Evolutionary conservation across 257 asterid genomes (phyloP).

Genomic region (Ocimum tenuiflorum): DNA sequence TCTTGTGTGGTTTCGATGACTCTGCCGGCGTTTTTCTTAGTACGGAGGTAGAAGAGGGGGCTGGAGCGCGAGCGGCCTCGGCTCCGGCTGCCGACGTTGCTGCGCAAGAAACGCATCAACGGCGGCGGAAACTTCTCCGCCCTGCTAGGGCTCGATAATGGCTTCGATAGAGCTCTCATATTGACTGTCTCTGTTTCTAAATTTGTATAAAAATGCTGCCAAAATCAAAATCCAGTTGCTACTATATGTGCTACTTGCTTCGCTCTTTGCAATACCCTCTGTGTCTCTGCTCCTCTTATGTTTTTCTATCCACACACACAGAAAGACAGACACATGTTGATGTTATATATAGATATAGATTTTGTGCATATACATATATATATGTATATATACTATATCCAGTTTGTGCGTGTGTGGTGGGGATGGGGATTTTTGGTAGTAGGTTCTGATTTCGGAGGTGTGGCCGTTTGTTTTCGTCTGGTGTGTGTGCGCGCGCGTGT

Average conservation of each 20-base stretch:
- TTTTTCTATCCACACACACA: neutral
- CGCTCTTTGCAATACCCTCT: neutral
- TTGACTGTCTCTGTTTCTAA: neutral
- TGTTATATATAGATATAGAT: no score
- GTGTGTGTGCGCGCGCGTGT: no score
- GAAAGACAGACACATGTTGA: no score
- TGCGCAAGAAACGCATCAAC: constrained; percentile 60
- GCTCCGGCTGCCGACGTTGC: constrained; percentile 66
- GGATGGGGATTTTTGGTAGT: neutral
- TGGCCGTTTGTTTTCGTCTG: neutral
- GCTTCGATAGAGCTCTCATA: constrained; percentile 50
- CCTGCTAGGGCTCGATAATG: constrained; percentile 67
- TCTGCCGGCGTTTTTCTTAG: constrained; percentile 20
- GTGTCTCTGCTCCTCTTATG: neutral
- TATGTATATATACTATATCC: no score
- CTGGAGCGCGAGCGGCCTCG: constrained; percentile 61
- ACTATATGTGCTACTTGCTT: neutral
- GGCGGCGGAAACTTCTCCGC: constrained; percentile 84
- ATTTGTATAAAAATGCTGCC: neutral
- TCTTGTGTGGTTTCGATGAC: constrained; percentile 41
- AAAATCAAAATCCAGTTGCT: neutral
- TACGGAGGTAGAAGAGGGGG: constrained; percentile 58
- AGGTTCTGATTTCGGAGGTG: neutral
- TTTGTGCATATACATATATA: no score
- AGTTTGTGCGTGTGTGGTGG: neutral